A percentile compares a stretch with the other conserved stretches of the same genome.
phyloP scores from a whole-genome alignment of 139 green algal species.

The Trebouxia sp. region DNA sequence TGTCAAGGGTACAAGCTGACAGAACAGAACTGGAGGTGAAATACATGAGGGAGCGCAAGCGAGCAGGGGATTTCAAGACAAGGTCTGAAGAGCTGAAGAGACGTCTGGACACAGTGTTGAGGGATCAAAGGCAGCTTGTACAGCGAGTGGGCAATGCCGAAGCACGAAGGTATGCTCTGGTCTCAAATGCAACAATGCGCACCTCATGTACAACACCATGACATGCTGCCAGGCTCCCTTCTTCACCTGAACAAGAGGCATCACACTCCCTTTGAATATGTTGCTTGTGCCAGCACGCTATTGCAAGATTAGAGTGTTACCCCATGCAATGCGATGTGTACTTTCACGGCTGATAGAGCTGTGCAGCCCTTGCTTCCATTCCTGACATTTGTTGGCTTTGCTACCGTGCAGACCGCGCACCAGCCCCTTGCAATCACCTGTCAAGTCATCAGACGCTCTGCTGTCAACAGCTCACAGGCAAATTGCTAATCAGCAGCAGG shows the following conservation, averaged over 20 bases:
- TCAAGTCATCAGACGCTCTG: neutral
- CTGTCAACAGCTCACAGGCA: conserved; percentile 17
- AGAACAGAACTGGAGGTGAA: conserved; percentile 48
- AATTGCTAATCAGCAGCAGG: conserved; percentile 68
- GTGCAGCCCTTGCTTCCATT: no score
- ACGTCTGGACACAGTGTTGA: conserved; percentile 50
- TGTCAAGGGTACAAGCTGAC: conserved; percentile 52
- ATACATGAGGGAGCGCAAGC: conserved; percentile 52
- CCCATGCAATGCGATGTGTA: neutral
- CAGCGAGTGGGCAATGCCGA: conserved; percentile 42
- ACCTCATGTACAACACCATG: no score
- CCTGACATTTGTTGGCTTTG: no score
- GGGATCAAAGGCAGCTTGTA: conserved; percentile 58
- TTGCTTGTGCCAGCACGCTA: no score
- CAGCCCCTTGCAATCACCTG: neutral
- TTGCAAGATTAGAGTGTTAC: no score
- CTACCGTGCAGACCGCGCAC: neutral
- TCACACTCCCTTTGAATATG: no score
- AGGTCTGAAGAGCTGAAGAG: conserved; percentile 49
- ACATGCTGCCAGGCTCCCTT: neutral
- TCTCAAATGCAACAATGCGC: no score
- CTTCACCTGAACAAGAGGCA: no score
- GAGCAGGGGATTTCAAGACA: conserved; percentile 41
- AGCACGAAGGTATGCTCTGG: conserved; percentile 11
- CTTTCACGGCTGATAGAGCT: neutral